These are phyloP conservation scores for Fusarium nurragi DNA, from an alignment of 2,329 filamentous ascomycete genomes.

Conservation along the genomic window DNA sequence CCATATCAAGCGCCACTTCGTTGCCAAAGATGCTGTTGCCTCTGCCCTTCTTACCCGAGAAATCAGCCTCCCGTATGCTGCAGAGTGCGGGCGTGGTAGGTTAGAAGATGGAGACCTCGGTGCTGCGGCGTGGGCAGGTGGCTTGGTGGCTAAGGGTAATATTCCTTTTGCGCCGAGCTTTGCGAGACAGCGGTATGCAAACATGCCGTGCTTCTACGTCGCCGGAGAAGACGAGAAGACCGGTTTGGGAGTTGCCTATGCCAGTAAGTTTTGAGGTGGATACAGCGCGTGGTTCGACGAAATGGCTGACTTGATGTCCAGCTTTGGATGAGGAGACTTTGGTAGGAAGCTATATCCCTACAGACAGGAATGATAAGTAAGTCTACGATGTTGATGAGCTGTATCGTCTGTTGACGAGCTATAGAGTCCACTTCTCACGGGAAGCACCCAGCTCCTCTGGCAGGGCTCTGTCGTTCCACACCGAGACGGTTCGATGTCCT, in stretches of 20 bases:
- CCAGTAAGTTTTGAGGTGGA: constrained; percentile 50
- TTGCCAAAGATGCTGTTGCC: constrained; percentile 49
- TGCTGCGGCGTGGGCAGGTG: constrained; percentile 52
- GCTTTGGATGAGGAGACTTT: constrained; percentile 50
- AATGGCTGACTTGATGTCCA: constrained; percentile 31
- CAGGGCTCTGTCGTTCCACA: constrained; percentile 34
- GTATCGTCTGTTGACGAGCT: not conserved
- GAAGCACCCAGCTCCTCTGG: constrained; percentile 36
- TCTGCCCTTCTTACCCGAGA: constrained; percentile 45
- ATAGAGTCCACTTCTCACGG: constrained; percentile 33
- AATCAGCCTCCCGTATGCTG: constrained; percentile 23
- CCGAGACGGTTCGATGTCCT: constrained; percentile 52
- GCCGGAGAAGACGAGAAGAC: constrained; percentile 51
- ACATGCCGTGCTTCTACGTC: constrained; percentile 55
- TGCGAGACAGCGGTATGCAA: constrained; percentile 43
- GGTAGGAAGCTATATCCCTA: constrained; percentile 54
- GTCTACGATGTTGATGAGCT: not conserved
- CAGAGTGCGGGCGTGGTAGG: constrained; percentile 36
- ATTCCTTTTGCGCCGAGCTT: constrained; percentile 49
- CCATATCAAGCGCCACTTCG: constrained; percentile 53
- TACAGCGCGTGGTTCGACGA: not conserved
- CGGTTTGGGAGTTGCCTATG: constrained; percentile 55
- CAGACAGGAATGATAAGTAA: constrained; percentile 56
- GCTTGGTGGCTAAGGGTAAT: constrained; percentile 53
- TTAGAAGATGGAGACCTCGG: constrained; percentile 40